phyloP scores from a whole-genome alignment of 768 basidiomycete genomes.

The Austroboletus eburneus region DNA sequence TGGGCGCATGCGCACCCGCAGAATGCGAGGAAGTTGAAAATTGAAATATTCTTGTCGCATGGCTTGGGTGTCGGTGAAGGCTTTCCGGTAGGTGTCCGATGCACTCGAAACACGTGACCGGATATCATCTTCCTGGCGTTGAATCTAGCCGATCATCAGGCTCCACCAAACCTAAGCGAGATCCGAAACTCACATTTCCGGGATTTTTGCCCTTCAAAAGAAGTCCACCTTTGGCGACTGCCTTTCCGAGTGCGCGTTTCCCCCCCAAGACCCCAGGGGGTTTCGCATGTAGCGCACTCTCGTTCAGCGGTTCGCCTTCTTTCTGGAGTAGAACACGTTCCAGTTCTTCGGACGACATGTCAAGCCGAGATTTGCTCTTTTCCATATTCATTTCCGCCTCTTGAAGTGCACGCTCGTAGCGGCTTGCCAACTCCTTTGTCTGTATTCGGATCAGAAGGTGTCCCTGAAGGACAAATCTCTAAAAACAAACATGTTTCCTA shows the following conservation, averaged over 20 bases:
- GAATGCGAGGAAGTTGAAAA: constrained; percentile 88
- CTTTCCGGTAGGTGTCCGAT: constrained; percentile 87
- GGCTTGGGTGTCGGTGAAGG: constrained; percentile 82
- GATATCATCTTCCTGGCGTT: constrained; percentile 93
- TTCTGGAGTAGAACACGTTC: constrained; percentile 91
- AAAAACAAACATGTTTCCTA: constrained; percentile 67
- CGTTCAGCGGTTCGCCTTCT: constrained; percentile 89
- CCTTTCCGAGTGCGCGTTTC: constrained; percentile 85
- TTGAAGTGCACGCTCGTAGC: constrained; percentile 84
- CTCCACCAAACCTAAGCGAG: constrained; percentile 5
- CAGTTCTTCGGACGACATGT: constrained; percentile 88
- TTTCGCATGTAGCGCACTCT: constrained; percentile 66
- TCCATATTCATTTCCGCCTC: constrained; percentile 86
- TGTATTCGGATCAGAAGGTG: constrained; percentile 27
- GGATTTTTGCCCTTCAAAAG: constrained; percentile 92
- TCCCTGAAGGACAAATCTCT: background rate
- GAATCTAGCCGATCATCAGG: constrained; percentile 48
- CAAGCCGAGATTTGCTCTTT: constrained; percentile 83
- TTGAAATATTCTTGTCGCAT: constrained; percentile 98
- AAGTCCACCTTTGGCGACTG: constrained; percentile 85
- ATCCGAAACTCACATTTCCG: constrained; percentile 54
- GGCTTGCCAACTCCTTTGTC: constrained; percentile 87
- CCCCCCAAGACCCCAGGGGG: constrained; percentile 55
- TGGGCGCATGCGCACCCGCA: constrained; percentile 66
- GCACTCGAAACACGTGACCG: constrained; percentile 77